Conservation (phyloP, 208 protist species). For the Trypanosoma conorhini region DNA sequence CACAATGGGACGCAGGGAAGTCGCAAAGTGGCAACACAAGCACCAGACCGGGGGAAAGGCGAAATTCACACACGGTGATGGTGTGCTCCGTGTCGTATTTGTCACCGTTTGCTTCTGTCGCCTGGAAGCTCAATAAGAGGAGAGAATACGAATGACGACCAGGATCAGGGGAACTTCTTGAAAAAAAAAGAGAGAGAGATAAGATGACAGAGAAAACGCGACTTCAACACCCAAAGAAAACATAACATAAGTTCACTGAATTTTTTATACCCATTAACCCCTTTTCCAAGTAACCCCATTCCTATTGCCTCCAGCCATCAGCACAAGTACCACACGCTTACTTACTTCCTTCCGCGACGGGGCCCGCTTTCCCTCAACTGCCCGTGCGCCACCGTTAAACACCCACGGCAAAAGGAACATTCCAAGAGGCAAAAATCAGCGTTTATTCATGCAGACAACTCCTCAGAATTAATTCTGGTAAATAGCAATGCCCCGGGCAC, state of each 20-base stretch:
- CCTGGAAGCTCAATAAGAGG: neutral
- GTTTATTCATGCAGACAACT: neutral
- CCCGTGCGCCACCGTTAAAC: neutral
- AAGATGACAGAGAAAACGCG: neutral
- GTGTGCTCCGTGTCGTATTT: neutral
- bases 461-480: neutral
- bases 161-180: neutral
- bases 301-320: neutral
- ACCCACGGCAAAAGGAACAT: neutral
- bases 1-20: neutral
- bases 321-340: neutral
- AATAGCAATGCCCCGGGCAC: neutral
- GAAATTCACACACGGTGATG: neutral
- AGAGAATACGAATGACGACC: neutral
- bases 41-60: neutral
- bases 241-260: neutral
- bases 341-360: neutral
- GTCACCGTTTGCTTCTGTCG: neutral
- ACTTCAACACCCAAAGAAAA: neutral
- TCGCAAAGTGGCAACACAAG: neutral
- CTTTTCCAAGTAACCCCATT: neutral
- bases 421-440: neutral
- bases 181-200: neutral
- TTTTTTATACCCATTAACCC: neutral
- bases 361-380: neutral